Percentiles rank a stretch among this genome's conserved stretches.
Conservation (phyloP, 345 rosid genomes). For the Passiflora organensis region DNA sequence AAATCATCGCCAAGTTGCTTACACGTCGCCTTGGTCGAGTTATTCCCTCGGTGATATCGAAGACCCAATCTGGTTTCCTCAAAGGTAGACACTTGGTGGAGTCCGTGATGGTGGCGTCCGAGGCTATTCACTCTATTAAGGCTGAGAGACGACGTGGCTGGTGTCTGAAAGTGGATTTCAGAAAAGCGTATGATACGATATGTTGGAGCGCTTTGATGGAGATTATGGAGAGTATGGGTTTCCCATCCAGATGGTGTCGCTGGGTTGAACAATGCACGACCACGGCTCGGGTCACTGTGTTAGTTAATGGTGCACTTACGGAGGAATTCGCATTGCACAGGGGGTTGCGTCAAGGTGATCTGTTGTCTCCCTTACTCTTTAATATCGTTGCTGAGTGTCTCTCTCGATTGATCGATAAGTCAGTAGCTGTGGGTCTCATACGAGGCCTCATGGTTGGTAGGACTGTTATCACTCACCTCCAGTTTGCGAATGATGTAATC, state of each 20-base stretch:
- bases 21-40: fast-evolving
- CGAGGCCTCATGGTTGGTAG: background rate
- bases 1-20: background rate
- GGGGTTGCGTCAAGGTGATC: background rate
- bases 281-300: background rate
- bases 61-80: background rate
- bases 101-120: background rate
- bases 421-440: too few species aligned
- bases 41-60: background rate
- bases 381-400: too few species aligned
- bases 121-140: background rate
- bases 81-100: background rate
- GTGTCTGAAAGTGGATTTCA: background rate
- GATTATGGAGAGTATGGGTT: background rate
- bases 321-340: background rate
- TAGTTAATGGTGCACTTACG: background rate
- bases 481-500: background rate
- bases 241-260: background rate
- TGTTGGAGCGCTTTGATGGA: background rate
- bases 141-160: background rate
- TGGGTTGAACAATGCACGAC: background rate
- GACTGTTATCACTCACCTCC: background rate
- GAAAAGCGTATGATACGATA: background rate
- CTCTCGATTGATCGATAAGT: too few species aligned
- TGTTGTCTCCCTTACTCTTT: background rate